Base-by-base conservation (phyloP, 768 basidiomycete species). In the Piloderma croceum region DNA sequence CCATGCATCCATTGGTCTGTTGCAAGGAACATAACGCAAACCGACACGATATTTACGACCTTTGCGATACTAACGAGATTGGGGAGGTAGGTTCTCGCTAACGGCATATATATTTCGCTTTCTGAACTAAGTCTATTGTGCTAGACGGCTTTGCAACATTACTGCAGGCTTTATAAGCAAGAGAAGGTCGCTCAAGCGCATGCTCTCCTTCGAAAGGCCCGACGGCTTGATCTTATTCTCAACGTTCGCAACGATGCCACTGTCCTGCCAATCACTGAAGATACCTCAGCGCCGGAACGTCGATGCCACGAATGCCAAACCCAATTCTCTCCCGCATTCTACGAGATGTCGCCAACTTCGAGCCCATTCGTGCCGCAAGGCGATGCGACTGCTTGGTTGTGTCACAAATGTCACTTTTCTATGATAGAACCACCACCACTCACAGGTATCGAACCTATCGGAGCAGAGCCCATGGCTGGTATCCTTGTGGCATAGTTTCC, bases 131-230 rank as follows among this genome's bases (percentile, higher is more conserved):
- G 19, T 31, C 15, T 24, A 49, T 27, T 17, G 27, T 38, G 21
- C 7, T 48, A 96, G 92, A 90, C 90, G 7, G 87, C 90, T 1
- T 72, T 97, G 15, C 90, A 96, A 63, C 79, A 88, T 10, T 98
- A 88, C 58, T 83, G 83, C 39, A 76, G 76, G 44, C 72, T 76
- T 9, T 93, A 91, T 70, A 98, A 98, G 60, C 83, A 83, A 52
- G 81, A 83, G 6, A 69, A 71, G 1, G 65, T 81, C 3, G 67
- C 68, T 10, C 81, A 86, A 50, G 80, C 89, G 2, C 90, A 94
- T 57, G 86, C 80, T 2, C 73, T 93, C 5, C 74, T 96, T 19
- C 86, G 94, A 37, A 93, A 93, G 61, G 92, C 92, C 6, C 77
- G 79, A 13, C 78, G 90, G 13, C 69, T 97, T 15, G 94, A 97